Percentiles rank a stretch among this genome's conserved stretches.
Conservation (phyloP, 768 basidiomycete species). For the Calocera viscosa region DNA sequence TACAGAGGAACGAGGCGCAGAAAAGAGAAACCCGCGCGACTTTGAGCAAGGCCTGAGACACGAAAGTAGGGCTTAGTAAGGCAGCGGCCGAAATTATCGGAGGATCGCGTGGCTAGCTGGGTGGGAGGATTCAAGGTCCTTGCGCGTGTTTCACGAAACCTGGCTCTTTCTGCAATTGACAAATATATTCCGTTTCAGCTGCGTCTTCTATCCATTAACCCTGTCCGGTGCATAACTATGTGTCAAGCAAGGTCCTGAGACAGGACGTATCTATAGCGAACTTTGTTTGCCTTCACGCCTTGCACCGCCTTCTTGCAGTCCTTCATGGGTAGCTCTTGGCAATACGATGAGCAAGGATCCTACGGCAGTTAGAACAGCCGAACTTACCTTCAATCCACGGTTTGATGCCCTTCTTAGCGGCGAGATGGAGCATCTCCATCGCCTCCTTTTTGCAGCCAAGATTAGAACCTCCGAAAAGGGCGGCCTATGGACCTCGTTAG, state of each 20-base stretch:
- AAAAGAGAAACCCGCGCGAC: neutral
- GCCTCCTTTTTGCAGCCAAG: constrained; percentile 30
- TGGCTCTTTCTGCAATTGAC: no score
- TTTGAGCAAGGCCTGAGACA: no score
- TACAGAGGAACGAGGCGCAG: neutral
- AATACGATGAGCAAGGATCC: neutral
- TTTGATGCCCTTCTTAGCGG: constrained; percentile 28
- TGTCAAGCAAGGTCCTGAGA: constrained; percentile 20
- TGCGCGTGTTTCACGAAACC: no score
- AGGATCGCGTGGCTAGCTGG: no score
- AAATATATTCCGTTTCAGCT: no score
- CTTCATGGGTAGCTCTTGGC: constrained; percentile 34
- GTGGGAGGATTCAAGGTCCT: no score
- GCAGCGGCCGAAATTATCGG: no score
- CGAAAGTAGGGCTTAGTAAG: no score
- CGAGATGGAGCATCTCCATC: constrained; percentile 30
- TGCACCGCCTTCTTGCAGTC: constrained; percentile 38
- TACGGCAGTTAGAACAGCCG: neutral
- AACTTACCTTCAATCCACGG: constrained; percentile 24
- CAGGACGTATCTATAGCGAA: constrained; percentile 46
- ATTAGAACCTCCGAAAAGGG: constrained; percentile 26
- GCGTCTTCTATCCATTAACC: no score
- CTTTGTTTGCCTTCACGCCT: constrained; percentile 36
- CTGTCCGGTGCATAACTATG: no score
- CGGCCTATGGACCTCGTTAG: constrained; percentile 15